Base-by-base conservation (phyloP, 225 moss, liverwort and hornwort species). In the Physcomitrellopsis africana region DNA sequence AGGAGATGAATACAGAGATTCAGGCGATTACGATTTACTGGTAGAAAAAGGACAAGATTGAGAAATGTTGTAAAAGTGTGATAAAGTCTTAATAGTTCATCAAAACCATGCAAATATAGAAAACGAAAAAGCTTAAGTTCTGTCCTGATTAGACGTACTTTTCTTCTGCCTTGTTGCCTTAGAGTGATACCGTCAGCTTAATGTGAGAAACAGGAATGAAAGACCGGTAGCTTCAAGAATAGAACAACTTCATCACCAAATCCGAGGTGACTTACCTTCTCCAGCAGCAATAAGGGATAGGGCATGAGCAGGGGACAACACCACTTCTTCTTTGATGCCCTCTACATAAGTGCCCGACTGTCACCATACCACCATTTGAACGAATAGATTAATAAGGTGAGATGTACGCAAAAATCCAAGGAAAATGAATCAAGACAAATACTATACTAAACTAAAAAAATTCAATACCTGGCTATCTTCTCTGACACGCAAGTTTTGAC, bases 291-390 rank as follows among this genome's bases (percentile, higher is more conserved):
- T 94, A 12, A 96, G 84, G 42, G 96, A 96, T 41, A 96, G 82
- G 41, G 96, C 96, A 80, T 96, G 96, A 44, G 96, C 96, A 62
- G 96, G 96, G 62, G 96, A 96, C 72, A 96, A 81, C 51, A 96
- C 96, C 58, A 96, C 96, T 82, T 96, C 96, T 78, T 96, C 96
- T 75, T 96, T 96, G 77, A 96, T 96, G 73, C 96, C 96, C 80
- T 96, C 96, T 9, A 96, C 96, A 79, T 94, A 96, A 64, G 96
- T 96, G 63, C 96, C 96, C 37, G 83, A 78, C 96, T 96, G 89
- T 79, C 76, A 86, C 62, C 72, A 73, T 37, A 81, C 74, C 59
- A 73, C 24, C 42, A n/a, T 55, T 59, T 60, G 42, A 29, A 79
- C n/a, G 63, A 57, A 64, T 56, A n/a, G 32, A 19, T 14, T 23